phyloP scores from a whole-genome alignment of 2,329 filamentous ascomycete species.

The Aspergillus latus region DNA sequence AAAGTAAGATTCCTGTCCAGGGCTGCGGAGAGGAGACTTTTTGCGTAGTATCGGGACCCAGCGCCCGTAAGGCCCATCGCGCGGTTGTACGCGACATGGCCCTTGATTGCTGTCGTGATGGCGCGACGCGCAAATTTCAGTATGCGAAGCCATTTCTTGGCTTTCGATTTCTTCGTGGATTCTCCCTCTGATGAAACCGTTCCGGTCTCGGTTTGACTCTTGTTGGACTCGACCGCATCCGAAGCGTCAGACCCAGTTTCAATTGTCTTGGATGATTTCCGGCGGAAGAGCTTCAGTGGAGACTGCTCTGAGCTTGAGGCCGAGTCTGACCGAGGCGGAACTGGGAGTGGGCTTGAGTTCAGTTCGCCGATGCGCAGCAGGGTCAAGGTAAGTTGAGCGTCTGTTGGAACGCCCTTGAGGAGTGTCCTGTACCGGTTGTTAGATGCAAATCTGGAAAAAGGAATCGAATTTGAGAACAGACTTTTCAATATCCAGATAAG shows the following conservation, averaged over 20 bases:
- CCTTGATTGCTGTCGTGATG: slow-evolving; percentile 59
- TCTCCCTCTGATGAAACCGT: too few relatives aligned
- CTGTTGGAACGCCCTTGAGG: slow-evolving; percentile 79
- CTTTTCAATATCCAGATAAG: slow-evolving; percentile 70
- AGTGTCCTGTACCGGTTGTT: slow-evolving; percentile 52
- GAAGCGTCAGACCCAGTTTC: background rate
- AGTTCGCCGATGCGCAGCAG: slow-evolving; percentile 78
- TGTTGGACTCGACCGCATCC: background rate
- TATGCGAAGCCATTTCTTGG: slow-evolving; percentile 56
- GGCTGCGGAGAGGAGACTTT: slow-evolving; percentile 30
- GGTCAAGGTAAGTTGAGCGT: slow-evolving; percentile 79
- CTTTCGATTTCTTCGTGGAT: background rate
- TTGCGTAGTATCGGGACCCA: slow-evolving; percentile 4
- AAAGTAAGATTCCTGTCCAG: slow-evolving; percentile 53
- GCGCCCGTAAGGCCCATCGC: background rate
- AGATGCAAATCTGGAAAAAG: too few relatives aligned
- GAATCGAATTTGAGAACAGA: slow-evolving; percentile 21
- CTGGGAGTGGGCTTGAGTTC: slow-evolving; percentile 75
- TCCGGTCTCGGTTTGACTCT: background rate
- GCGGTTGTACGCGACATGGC: slow-evolving; percentile 50
- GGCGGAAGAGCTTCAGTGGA: background rate
- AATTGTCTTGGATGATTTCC: background rate
- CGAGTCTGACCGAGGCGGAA: slow-evolving; percentile 45
- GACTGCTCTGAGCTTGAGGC: background rate
- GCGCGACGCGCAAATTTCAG: slow-evolving; percentile 65